Conservation (phyloP, 2,329 filamentous ascomycete species). For the Sporothrix brunneoviolacea region DNA sequence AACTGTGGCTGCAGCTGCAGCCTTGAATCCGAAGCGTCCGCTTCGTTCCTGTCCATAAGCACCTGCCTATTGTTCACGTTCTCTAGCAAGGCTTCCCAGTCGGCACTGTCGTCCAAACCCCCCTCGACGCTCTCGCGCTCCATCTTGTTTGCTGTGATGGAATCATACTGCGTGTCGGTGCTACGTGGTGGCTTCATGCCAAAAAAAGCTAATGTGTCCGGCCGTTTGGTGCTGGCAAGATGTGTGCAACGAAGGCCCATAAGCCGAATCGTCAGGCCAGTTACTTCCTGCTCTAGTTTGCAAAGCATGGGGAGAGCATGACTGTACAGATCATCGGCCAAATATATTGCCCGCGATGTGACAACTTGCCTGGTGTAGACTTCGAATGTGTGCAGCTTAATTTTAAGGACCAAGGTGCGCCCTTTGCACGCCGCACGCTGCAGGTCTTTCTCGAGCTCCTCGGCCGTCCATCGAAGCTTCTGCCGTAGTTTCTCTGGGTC, state of each 20-base stretch:
- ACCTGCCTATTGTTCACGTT: slow-evolving; percentile 42
- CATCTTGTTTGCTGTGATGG: slow-evolving; percentile 19
- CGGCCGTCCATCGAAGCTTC: slow-evolving; percentile 73
- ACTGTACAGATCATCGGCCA: slow-evolving; percentile 76
- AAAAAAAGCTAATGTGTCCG: slow-evolving; percentile 72
- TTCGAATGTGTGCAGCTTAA: slow-evolving; percentile 92
- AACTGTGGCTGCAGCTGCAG: not conserved
- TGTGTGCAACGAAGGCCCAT: slow-evolving; percentile 88
- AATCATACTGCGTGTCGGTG: too few species aligned
- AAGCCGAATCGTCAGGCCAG: slow-evolving; percentile 69
- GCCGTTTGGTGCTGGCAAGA: slow-evolving; percentile 77
- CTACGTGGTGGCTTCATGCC: slow-evolving; percentile 43
- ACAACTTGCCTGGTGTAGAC: slow-evolving; percentile 77
- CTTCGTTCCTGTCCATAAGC: slow-evolving; percentile 14
- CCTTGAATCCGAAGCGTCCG: slow-evolving; percentile 22
- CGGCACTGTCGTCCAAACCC: slow-evolving; percentile 32
- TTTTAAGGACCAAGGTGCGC: slow-evolving; percentile 82
- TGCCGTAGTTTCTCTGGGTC: slow-evolving; percentile 61
- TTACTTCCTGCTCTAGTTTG: slow-evolving; percentile 78
- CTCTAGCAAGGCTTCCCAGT: slow-evolving; percentile 64
- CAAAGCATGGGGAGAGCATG: slow-evolving; percentile 74
- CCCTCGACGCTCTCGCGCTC: slow-evolving; percentile 24
- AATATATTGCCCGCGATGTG: slow-evolving; percentile 62
- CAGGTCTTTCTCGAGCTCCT: slow-evolving; percentile 83
- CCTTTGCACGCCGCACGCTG: slow-evolving; percentile 75